These are phyloP conservation scores for Backusella luteola DNA, from an alignment of 192 early-diverging fungal species.

Conservation along the genomic window DNA sequence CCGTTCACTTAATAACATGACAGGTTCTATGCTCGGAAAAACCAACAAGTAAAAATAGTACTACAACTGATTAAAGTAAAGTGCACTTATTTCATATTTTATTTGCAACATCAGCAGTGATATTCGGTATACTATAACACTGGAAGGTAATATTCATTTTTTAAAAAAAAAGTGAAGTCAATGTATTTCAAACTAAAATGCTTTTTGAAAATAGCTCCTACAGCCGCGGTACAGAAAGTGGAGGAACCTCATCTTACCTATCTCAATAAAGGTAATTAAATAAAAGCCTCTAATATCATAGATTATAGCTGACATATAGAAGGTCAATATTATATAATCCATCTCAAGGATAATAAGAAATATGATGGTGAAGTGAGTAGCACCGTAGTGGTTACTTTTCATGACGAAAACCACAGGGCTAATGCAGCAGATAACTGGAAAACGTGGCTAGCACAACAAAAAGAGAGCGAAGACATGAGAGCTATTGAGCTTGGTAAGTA, in stretches of 20 bases:
- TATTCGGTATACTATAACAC: slow-evolving; percentile 6
- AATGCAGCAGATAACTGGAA: slow-evolving; percentile 64
- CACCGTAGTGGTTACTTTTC: slow-evolving; percentile 64
- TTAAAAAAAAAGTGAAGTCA: not conserved
- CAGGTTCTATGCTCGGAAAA: not conserved
- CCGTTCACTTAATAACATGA: not conserved
- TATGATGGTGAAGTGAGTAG: slow-evolving; percentile 51
- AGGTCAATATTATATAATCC: slow-evolving; percentile 62
- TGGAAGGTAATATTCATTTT: slow-evolving; percentile 15
- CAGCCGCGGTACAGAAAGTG: slow-evolving; percentile 50
- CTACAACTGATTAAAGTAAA: not conserved
- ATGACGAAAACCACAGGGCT: slow-evolving; percentile 66
- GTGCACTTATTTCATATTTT: not conserved
- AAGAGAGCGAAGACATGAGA: slow-evolving; percentile 50
- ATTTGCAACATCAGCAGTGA: not conserved
- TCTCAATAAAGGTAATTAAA: slow-evolving; percentile 64
- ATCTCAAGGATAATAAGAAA: slow-evolving; percentile 47
- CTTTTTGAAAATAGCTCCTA: slow-evolving; percentile 39
- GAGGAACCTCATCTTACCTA: slow-evolving; percentile 67
- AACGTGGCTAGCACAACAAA: slow-evolving; percentile 71
- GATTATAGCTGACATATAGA: not conserved
- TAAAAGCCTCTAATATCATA: not conserved
- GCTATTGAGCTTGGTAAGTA: slow-evolving; percentile 61
- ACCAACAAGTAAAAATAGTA: not conserved
- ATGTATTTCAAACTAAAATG: not conserved